A percentile compares a stretch with the other conserved stretches of the same genome.
Conservation (phyloP, 495 filamentous ascomycete species). For the Penicillium angulare region DNA sequence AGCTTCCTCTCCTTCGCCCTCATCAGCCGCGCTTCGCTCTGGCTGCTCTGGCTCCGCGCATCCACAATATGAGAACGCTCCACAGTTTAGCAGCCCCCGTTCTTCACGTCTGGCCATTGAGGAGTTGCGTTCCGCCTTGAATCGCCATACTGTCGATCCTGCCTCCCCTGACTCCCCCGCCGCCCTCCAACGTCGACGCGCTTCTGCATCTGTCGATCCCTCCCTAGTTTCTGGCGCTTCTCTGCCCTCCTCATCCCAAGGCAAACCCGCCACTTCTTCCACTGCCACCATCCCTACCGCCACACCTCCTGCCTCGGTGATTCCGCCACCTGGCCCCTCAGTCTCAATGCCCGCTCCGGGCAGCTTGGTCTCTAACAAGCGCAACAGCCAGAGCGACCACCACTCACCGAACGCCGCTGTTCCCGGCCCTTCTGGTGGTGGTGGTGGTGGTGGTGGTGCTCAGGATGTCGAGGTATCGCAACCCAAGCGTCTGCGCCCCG, state of each 20-base stretch:
- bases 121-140: slow-evolving; percentile 48
- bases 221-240: slow-evolving; percentile 16
- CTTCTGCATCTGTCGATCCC: slow-evolving; percentile 39
- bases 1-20: slow-evolving; percentile 49
- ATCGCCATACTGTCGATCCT: slow-evolving; percentile 42
- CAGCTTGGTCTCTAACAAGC: slow-evolving; percentile 41
- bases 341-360: slow-evolving; percentile 38
- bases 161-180: slow-evolving; percentile 40
- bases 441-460: too few relatives aligned
- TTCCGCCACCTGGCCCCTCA: slow-evolving; percentile 27
- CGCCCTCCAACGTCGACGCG: slow-evolving; percentile 34
- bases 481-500: slow-evolving; percentile 51
- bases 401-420: slow-evolving; percentile 33
- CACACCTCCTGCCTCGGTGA: slow-evolving; percentile 18
- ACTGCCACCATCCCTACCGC: slow-evolving; percentile 15
- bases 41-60: slow-evolving; percentile 22
- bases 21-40: slow-evolving; percentile 38
- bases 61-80: slow-evolving; percentile 39
- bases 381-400: slow-evolving; percentile 37
- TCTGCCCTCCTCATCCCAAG: slow-evolving; percentile 19
- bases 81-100: slow-evolving; percentile 37
- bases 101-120: slow-evolving; percentile 47
- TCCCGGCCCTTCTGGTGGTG: slow-evolving; percentile 33
- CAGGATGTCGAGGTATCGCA: slow-evolving; percentile 51
- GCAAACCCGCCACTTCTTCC: slow-evolving; percentile 19